Conservation (phyloP, 441 rosid genomes). For the Gossypium davidsonii region DNA sequence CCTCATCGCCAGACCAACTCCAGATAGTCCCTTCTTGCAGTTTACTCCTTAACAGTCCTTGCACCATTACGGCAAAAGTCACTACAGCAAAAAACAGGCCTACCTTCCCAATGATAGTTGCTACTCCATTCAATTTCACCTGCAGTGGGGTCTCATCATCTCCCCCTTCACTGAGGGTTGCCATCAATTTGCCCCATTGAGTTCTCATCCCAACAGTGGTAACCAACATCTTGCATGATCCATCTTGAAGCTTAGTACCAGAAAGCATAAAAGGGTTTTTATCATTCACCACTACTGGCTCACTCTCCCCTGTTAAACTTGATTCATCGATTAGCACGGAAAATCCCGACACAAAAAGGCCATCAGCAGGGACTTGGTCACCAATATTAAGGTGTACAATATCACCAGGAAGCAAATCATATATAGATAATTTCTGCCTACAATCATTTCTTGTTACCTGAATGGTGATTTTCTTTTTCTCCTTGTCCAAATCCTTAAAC, state of each 20-base stretch:
- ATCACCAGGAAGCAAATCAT: constrained; percentile 61
- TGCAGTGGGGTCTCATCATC: constrained; percentile 70
- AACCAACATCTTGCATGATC: constrained; percentile 61
- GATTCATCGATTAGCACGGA: constrained; percentile 61
- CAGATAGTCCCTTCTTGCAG: constrained; percentile 33
- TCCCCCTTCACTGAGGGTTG: constrained; percentile 64
- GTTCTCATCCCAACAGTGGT: constrained; percentile 75
- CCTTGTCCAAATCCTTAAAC: constrained; percentile 58
- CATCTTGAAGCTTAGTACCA: constrained; percentile 64
- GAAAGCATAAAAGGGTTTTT: constrained; percentile 62
- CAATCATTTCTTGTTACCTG: constrained; percentile 55
- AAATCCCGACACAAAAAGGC: constrained; percentile 59
- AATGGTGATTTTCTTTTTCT: constrained; percentile 56
- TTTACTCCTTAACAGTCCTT: constrained; percentile 45
- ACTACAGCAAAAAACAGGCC: constrained; percentile 59
- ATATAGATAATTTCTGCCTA: constrained; percentile 62
- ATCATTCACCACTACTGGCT: constrained; percentile 44
- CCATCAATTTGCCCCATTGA: constrained; percentile 72
- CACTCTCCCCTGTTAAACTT: constrained; percentile 68
- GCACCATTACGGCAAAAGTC: constrained; percentile 54
- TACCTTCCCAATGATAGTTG: constrained; percentile 58
- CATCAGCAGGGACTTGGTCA: constrained; percentile 68
- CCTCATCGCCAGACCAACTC: constrained; percentile 59
- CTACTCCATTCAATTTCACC: constrained; percentile 73
- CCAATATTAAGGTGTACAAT: constrained; percentile 64